Percentiles rank a stretch among this genome's conserved stretches.
Evolutionary conservation across 768 basidiomycete genomes (phyloP).

Genomic region (Termitomyces titanicus): DNA sequence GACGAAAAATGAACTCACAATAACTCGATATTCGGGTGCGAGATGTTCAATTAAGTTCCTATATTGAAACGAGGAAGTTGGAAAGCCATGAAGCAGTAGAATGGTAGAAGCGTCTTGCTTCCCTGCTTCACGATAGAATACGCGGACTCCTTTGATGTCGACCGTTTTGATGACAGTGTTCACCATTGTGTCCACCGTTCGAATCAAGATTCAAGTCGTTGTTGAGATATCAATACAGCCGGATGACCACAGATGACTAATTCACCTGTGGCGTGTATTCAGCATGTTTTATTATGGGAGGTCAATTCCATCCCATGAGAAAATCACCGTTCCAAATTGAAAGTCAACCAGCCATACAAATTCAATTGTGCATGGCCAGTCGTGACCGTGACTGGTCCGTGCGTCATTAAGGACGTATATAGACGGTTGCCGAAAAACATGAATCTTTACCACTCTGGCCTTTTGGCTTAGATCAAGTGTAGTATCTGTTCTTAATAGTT

Average conservation of each 20-base stretch:
- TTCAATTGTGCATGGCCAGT: too few species aligned
- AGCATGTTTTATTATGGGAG: too few species aligned
- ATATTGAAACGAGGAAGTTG: constrained; percentile 45
- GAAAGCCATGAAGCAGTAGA: too few species aligned
- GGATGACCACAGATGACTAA: too few species aligned
- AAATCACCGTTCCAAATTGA: too few species aligned
- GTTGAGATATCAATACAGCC: too few species aligned
- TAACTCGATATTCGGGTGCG: constrained; percentile 35
- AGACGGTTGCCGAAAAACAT: not conserved
- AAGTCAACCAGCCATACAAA: too few species aligned
- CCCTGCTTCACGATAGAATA: constrained; percentile 45
- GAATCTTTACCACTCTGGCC: constrained; percentile 78
- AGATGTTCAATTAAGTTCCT: constrained; percentile 42
- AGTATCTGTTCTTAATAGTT: constrained; percentile 94
- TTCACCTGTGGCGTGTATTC: not conserved
- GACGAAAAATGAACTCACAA: constrained; percentile 18
- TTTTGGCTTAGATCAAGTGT: constrained; percentile 98
- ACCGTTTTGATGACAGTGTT: constrained; percentile 4
- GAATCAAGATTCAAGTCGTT: too few species aligned
- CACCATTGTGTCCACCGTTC: not conserved
- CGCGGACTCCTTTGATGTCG: constrained; percentile 25
- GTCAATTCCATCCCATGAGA: too few species aligned
- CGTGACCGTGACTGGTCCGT: not conserved
- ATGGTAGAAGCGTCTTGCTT: constrained; percentile 26
- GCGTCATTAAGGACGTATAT: not conserved